Evolutionary conservation across 2,329 filamentous ascomycete species (phyloP).

Genomic region (Talaromyces sp.): DNA sequence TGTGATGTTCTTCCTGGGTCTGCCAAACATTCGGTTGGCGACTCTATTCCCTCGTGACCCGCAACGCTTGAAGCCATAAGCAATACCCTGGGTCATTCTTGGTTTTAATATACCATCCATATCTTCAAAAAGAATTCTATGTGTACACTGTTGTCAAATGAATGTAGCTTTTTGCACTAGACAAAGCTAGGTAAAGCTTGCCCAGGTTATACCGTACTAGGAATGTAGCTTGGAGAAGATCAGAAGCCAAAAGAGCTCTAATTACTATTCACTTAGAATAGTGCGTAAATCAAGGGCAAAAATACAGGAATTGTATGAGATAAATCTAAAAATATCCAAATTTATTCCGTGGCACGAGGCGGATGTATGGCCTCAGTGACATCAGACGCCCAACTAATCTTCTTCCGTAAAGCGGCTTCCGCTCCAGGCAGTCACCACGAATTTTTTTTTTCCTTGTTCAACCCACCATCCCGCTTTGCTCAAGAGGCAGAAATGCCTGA

Average conservation of each 20-base stretch:
- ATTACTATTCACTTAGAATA: neutral
- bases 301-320: neutral
- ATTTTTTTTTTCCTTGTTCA: neutral
- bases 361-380: neutral
- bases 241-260: neutral
- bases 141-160: neutral
- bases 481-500: slow-evolving; percentile 20
- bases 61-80: slow-evolving; percentile 44
- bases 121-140: neutral
- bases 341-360: neutral
- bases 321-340: neutral
- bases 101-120: neutral
- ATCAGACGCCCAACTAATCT: neutral
- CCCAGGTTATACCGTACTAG: neutral
- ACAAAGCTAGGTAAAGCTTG: neutral
- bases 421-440: neutral
- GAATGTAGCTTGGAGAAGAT: neutral
- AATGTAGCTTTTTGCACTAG: neutral
- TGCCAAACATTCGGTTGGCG: slow-evolving; percentile 58
- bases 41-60: slow-evolving; percentile 62
- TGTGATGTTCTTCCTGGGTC: slow-evolving; percentile 61
- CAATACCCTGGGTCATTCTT: neutral
- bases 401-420: neutral
- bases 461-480: neutral
- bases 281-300: neutral